Conservation (phyloP, 352 stramenopile species). For the Phytophthora multivora region DNA sequence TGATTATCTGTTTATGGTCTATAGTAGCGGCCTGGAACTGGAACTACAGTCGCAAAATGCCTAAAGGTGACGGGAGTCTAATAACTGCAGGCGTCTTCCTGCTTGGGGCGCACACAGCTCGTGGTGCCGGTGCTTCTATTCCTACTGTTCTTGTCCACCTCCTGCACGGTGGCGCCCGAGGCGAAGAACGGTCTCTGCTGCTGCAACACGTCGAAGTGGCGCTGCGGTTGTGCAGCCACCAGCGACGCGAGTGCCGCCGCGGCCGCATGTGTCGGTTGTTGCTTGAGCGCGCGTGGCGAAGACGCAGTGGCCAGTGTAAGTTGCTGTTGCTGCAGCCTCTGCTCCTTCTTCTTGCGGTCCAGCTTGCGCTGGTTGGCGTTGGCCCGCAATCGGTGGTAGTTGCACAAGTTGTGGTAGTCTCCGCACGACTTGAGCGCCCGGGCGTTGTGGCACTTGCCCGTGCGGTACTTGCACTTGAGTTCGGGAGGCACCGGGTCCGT, state of each 20-base stretch:
- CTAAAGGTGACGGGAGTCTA: conserved; percentile 19
- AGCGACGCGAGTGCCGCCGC: conserved; percentile 50
- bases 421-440: conserved; percentile 78
- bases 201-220: conserved; percentile 38
- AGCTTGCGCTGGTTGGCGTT: conserved; percentile 86
- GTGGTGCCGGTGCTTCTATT: conserved; percentile 33
- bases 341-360: conserved; percentile 85
- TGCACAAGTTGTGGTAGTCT: conserved; percentile 85
- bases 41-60: neutral
- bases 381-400: conserved; percentile 77
- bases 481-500: conserved; percentile 30
- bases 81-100: conserved; percentile 49
- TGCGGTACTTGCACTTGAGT: conserved; percentile 86
- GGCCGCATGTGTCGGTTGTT: conserved; percentile 37
- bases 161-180: conserved; percentile 26
- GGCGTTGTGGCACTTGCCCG: conserved; percentile 75
- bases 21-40: conserved; percentile 6
- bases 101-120: conserved; percentile 35
- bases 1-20: conserved; percentile 32
- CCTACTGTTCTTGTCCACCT: conserved; percentile 29
- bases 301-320: conserved; percentile 24
- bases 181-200: conserved; percentile 29
- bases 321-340: conserved; percentile 52
- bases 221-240: conserved; percentile 36
- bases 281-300: conserved; percentile 9